phyloP scores from a whole-genome alignment of 2,329 filamentous ascomycete genomes.

The Botrytis tulipae region DNA sequence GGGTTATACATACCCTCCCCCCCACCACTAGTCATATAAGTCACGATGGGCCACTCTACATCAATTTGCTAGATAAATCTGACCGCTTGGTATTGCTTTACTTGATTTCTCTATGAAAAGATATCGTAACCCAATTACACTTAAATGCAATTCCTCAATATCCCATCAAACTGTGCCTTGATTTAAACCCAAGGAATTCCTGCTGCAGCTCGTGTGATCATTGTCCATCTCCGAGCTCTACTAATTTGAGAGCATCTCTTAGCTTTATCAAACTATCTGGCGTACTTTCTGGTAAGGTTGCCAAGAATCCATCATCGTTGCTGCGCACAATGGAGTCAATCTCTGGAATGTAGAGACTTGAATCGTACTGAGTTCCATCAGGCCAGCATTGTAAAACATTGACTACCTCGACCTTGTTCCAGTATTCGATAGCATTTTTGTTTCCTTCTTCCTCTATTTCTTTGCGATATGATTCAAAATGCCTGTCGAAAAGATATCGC shows the following conservation, averaged over 20 bases:
- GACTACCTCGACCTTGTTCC: not conserved
- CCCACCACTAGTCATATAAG: not conserved
- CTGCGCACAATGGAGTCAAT: not conserved
- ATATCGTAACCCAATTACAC: not conserved
- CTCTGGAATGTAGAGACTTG: not conserved
- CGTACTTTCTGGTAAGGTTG: not conserved
- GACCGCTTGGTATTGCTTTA: not conserved
- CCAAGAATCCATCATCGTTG: not conserved
- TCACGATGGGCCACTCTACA: not conserved
- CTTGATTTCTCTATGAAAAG: not conserved
- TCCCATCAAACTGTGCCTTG: too few relatives aligned
- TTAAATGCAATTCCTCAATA: not conserved
- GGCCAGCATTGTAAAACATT: not conserved
- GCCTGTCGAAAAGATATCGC: not conserved
- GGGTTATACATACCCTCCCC: not conserved
- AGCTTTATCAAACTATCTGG: not conserved
- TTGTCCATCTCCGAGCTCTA: not conserved
- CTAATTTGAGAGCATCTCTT: not conserved
- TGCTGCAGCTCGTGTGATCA: not conserved
- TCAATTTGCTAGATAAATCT: not conserved
- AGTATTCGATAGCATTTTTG: not conserved
- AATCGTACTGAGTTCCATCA: not conserved
- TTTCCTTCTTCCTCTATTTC: not conserved
- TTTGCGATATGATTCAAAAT: not conserved
- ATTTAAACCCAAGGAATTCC: not conserved